These are phyloP conservation scores for Trypanosomatidae sp. DNA, from an alignment of 208 protist species.

Conservation along the genomic window DNA sequence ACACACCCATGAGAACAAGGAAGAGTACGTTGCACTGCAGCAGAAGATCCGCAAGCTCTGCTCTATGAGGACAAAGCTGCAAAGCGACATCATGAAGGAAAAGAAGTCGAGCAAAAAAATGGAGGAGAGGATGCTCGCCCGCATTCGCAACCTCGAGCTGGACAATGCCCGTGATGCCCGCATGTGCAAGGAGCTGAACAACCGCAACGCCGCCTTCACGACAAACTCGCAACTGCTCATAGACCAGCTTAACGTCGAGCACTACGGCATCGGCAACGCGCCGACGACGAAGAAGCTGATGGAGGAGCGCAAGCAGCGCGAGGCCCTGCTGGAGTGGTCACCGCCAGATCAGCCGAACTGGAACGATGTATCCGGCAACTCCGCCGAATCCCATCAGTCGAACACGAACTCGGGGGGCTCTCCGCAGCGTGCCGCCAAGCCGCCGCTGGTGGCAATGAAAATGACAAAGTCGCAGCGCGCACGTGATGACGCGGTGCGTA, in stretches of 20 bases:
- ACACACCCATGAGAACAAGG: constrained; percentile 45
- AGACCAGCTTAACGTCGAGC: constrained; percentile 71
- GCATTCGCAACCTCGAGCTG: constrained; percentile 52
- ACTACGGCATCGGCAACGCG: constrained; percentile 72
- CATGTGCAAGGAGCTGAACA: constrained; percentile 66
- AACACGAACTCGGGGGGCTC: no score
- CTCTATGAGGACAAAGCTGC: constrained; percentile 65
- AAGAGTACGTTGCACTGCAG: constrained; percentile 26
- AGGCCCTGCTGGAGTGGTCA: constrained; percentile 31
- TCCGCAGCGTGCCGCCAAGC: no score
- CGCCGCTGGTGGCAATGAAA: no score
- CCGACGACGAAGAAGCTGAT: constrained; percentile 58
- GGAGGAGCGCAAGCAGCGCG: constrained; percentile 47
- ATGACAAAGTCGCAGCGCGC: constrained; percentile 32
- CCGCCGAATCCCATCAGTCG: no score
- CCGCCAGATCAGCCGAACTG: no score
- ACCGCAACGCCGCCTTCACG: constrained; percentile 63
- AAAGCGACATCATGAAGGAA: constrained; percentile 43
- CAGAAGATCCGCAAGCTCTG: constrained; percentile 66
- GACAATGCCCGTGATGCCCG: constrained; percentile 63
- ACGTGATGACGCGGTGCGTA: constrained; percentile 27
- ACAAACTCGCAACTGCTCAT: constrained; percentile 70
- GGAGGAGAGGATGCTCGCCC: constrained; percentile 38
- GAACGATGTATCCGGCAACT: no score
- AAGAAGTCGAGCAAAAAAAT: constrained; percentile 39